Conservation (phyloP, 169 alveolate genomes). For the Babesia ovata region DNA sequence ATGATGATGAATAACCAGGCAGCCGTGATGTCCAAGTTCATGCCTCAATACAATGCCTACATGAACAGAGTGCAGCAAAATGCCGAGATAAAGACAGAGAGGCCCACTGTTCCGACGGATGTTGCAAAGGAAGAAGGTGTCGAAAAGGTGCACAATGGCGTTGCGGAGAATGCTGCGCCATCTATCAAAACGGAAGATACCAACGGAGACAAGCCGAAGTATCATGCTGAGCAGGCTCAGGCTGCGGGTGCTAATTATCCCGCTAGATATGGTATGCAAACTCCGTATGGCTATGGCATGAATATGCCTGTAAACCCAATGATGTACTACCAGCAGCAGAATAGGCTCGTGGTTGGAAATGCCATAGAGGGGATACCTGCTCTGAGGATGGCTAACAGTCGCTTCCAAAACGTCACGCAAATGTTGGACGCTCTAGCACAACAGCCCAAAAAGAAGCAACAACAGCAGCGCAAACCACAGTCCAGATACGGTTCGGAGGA, state of each 20-base stretch:
- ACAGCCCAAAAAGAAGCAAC: constrained; percentile 58
- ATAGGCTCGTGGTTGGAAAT: constrained; percentile 62
- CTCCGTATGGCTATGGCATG: constrained; percentile 51
- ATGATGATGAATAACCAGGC: constrained; percentile 56
- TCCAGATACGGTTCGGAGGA: constrained; percentile 47
- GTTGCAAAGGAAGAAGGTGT: constrained; percentile 21
- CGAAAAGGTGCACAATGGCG: background rate
- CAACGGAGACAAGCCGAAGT: background rate
- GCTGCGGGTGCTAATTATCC: constrained; percentile 16
- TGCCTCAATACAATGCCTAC: constrained; percentile 72
- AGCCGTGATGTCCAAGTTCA: constrained; percentile 58
- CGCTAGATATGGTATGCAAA: constrained; percentile 35
- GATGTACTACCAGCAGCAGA: constrained; percentile 46
- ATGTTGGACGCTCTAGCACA: constrained; percentile 70
- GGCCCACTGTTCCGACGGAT: constrained; percentile 27
- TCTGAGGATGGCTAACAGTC: constrained; percentile 61
- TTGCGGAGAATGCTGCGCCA: background rate
- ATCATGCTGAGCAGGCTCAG: constrained; percentile 4
- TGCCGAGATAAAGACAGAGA: constrained; percentile 28
- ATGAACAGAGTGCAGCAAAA: constrained; percentile 43
- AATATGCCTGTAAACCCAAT: constrained; percentile 45
- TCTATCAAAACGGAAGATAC: constrained; percentile 22
- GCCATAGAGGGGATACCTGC: constrained; percentile 73
- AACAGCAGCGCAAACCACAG: constrained; percentile 22
- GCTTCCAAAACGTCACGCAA: constrained; percentile 64